Evolutionary conservation across 2,329 filamentous ascomycete genomes (phyloP), one percentile per base, ranked within the genome.

Genomic region (Hypoxylon sp.): DNA sequence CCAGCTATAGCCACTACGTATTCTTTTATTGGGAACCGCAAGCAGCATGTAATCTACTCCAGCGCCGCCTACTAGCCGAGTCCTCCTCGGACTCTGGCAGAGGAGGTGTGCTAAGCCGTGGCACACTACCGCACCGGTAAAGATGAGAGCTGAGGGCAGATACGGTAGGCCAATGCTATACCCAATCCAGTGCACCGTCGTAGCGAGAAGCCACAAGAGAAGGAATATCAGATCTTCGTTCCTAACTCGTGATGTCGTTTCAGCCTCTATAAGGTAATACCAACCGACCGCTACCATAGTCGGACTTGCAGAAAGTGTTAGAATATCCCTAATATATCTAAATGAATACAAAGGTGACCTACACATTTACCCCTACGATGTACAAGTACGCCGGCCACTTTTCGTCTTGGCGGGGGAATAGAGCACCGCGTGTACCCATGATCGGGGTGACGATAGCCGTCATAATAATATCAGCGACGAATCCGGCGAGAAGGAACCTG

Each of bases 41-140:
- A 61, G 57, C 33, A 51, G 33, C 57, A 61, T 61, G 22, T 44
- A 42, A 25, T 51, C 57, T 3, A 61, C 48, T 10, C 46, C 57
- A 2, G 57, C 25, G n/a, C 57, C 57, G 17, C 57, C 57, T 30
- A 46, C n/a, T n/a, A 61, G 31, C 8, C 48, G 35, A 31, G 46
- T 61, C 33, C 31, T 61, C 37, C 57, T 51, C n/a, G 46, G 57
- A 33, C 27, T 51, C 17, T 61, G 57, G 14, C 57, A 61, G 42
- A 61, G 42, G 33, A 44, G n/a, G 22, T 61, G 53, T 20, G 57
- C 57, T 20, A 53, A 17, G 17, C 46, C 48, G 35, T 61, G 25
- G 22, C 46, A 61, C 5, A 61, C 14, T 6, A 30, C 22, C 20
- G 33, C 46, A 13, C 13, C 30, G 6, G 33, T 53, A 27, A 61